These are phyloP conservation scores for Phytopythium boreale DNA, from an alignment of 352 stramenopile genomes.

Conservation along the genomic window DNA sequence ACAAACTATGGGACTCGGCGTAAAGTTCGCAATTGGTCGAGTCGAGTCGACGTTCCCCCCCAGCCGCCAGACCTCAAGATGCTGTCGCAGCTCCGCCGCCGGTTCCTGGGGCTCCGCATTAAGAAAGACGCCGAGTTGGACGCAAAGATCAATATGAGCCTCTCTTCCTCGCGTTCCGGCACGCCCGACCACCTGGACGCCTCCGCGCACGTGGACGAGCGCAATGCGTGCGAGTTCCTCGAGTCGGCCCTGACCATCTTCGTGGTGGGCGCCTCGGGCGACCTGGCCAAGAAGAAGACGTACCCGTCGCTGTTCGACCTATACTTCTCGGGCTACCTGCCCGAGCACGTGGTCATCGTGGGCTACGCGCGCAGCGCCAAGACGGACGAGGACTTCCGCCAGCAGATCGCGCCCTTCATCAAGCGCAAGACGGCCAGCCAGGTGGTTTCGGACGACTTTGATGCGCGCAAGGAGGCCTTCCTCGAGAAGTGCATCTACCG, in stretches of 20 bases:
- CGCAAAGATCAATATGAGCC: conserved; percentile 31
- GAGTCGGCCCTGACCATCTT: conserved; percentile 74
- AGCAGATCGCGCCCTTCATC: conserved; percentile 67
- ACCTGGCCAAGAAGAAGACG: conserved; percentile 91
- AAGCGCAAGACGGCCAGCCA: conserved; percentile 30
- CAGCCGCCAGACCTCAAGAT: conserved; percentile 13
- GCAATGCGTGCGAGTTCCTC: conserved; percentile 67
- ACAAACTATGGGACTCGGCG: not conserved
- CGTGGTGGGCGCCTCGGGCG: conserved; percentile 84
- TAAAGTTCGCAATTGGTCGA: not conserved
- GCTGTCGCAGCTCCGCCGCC: conserved; percentile 40
- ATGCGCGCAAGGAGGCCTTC: conserved; percentile 61
- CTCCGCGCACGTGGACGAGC: conserved; percentile 31
- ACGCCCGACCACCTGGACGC: conserved; percentile 4
- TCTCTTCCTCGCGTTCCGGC: conserved; percentile 19
- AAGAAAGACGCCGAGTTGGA: conserved; percentile 30
- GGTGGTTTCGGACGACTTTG: conserved; percentile 29
- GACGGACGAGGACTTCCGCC: conserved; percentile 82
- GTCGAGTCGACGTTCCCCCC: not conserved
- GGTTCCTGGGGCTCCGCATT: conserved; percentile 33
- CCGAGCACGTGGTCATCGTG: conserved; percentile 79
- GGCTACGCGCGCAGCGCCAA: conserved; percentile 83
- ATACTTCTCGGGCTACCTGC: conserved; percentile 76
- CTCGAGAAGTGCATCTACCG: conserved; percentile 77
- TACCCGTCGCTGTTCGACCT: conserved; percentile 91